Base-by-base conservation (phyloP, 257 asterid species). In the Solanum dulcamara region DNA sequence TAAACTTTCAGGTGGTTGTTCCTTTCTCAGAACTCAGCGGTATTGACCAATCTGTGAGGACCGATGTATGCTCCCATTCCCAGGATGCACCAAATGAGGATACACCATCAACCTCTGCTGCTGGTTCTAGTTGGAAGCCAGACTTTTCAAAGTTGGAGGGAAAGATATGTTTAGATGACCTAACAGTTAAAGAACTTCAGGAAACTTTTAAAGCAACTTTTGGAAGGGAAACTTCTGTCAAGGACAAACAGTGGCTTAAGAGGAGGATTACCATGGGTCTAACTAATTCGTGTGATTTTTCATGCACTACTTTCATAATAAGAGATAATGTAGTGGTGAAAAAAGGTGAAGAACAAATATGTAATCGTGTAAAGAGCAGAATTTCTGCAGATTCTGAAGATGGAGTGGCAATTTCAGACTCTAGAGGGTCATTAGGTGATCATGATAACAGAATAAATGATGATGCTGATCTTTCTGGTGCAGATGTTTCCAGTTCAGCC, bases 171-270 rank as follows among this genome's bases (percentile, higher is more conserved):
- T 91, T 96, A 82, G 98, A 95, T 60, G 88, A 80, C 81, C 91
- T 96, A 83, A 86, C 96, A 81, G 98, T 96, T 85, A 94, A 89
- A 87, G 98, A 94, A 86, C 98, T 96, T 80, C 99, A 95, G 85
- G 98, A 96, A 88, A 94, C 96, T 84, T 96, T 94, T 89, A 93
- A 81, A 89, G 98, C 98, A 71, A 92, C 98, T 60, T 96, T 96
- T 91, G 99, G 99, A 86, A 91, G 98, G 86, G 98, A 92, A 90
- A 96, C 98, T 86, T 91, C 93, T 64, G 99, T 96, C 88, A 96
- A 96, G 92, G 98, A 96, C 91, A 94, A 94, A 86, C 96, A 91
- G 83, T 96, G 99, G 99, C 97, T 96, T 72, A 93, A 93, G 89
- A 93, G 98, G 92, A 92, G 99, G 88, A 90, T 96, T 89, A 87